Evolutionary conservation across 2,329 filamentous ascomycete species (phyloP).

Genomic region (Alternaria sp.): DNA sequence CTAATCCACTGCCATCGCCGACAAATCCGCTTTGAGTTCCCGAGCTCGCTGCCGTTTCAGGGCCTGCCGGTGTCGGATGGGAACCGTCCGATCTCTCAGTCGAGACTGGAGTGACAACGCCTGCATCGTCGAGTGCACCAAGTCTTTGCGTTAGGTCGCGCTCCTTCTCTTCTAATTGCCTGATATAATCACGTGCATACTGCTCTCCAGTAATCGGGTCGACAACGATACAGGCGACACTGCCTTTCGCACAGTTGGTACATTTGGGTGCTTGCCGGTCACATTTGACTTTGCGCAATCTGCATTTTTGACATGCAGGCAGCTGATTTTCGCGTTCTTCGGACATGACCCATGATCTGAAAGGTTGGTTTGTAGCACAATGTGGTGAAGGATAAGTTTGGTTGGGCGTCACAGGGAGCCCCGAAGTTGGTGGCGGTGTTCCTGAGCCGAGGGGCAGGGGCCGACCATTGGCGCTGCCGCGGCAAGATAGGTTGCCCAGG

Average conservation of each 20-base stretch:
- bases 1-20: constrained; percentile 27
- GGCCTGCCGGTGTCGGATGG: background rate
- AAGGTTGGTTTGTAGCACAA: background rate
- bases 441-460: no score
- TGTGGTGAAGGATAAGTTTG: no score
- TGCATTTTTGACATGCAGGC: constrained; percentile 27
- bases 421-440: no score
- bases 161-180: constrained; percentile 21
- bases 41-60: constrained; percentile 9
- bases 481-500: no score
- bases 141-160: constrained; percentile 8
- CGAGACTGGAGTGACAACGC: background rate
- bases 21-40: constrained; percentile 21
- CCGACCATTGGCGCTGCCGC: no score
- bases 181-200: constrained; percentile 25
- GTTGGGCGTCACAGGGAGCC: background rate
- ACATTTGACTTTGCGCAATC: constrained; percentile 24
- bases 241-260: constrained; percentile 19
- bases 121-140: background rate
- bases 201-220: constrained; percentile 19
- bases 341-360: background rate
- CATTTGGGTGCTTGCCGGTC: constrained; percentile 25
- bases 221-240: constrained; percentile 24
- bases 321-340: constrained; percentile 3
- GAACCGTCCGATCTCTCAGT: background rate